Base-by-base conservation (phyloP, 768 basidiomycete genomes). In the Melanogaster broomeanus region DNA sequence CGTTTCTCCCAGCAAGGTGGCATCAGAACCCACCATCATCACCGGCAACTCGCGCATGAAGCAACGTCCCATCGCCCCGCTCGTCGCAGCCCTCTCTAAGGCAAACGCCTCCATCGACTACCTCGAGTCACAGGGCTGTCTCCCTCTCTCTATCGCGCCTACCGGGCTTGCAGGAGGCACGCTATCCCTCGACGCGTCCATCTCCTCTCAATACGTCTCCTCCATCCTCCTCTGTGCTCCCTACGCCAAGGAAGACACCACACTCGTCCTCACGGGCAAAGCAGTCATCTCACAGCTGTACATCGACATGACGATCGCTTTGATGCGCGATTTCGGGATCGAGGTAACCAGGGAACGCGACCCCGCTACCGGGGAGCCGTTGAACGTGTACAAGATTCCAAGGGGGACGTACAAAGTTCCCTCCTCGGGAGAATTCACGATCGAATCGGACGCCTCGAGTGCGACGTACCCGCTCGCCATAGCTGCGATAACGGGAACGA, bases 11-110 rank as follows among this genome's bases (percentile, higher is more conserved):
- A 58, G 68, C 4, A 71, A 74, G 38, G 68, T 69, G 6, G 62
- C 71, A 22, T 56, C 65, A 38, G 71, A 77, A 42, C 72, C 73
- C 22, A 97, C 95, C 16, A 71, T 90, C 69, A 89, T 98, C 69
- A 98, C 97, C 10, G 97, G 97, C 42, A 99, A 99, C 59, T 92
- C 95, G 0, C 85, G 96, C 52, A 99, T 98, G 97, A 98, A 98
- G 72, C 93, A 98, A 69, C 87, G 96, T 25, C 97, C 97, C 13
- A 94, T 96, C 58, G 97, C 93, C 0, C 92, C 97, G 6, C 79
- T 99, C 19, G 96, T 98, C 45, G 87, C 91, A 46, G 93, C 97
- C 3, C 84, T 99, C 13, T 73, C 78, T 42, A 77, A 82, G 6
- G 98, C 97, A 62, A 89, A 93, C 11, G 87, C 84, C 56, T 67